Evolutionary conservation across 1,284 basidiomycete species (phyloP).

Genomic region (Ceratobasidium theobromae): DNA sequence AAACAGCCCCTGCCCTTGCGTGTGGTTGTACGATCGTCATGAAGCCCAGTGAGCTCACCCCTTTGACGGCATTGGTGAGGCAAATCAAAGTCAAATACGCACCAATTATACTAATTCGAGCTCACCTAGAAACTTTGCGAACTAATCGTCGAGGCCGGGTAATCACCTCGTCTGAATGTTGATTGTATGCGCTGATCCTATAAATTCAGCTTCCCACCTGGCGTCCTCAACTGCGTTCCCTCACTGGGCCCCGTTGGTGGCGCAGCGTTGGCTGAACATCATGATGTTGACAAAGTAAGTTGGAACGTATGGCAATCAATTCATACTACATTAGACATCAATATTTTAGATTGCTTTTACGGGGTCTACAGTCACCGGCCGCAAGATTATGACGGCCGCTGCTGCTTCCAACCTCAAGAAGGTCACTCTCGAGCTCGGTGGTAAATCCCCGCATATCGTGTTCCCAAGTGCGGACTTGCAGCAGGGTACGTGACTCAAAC

Average conservation of each 20-base stretch:
- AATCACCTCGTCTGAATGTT: conserved; percentile 36
- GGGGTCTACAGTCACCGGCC: conserved; percentile 53
- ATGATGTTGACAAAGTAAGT: conserved; percentile 70
- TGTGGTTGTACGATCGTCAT: conserved; percentile 86
- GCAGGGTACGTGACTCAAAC: conserved; percentile 50
- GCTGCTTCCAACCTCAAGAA: conserved; percentile 53
- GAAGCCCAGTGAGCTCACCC: conserved; percentile 92
- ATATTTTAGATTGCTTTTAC: conserved; percentile 46
- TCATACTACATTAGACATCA: background rate
- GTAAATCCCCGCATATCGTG: conserved; percentile 50
- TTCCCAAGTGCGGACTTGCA: conserved; percentile 56
- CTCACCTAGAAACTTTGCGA: conserved; percentile 69
- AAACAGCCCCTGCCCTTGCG: conserved; percentile 86
- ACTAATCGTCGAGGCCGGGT: conserved; percentile 79
- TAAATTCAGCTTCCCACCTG: conserved; percentile 74
- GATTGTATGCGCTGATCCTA: background rate
- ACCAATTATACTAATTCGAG: conserved; percentile 1
- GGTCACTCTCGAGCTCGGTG: conserved; percentile 54
- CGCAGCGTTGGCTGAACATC: conserved; percentile 75
- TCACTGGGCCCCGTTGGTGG: conserved; percentile 84
- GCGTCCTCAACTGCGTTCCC: conserved; percentile 87
- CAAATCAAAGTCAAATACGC: background rate
- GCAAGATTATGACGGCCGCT: conserved; percentile 51
- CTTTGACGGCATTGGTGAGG: conserved; percentile 79
- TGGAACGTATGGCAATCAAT: background rate